phyloP scores from a whole-genome alignment of 352 stramenopile species.

The Phytopythium ostracodes region DNA sequence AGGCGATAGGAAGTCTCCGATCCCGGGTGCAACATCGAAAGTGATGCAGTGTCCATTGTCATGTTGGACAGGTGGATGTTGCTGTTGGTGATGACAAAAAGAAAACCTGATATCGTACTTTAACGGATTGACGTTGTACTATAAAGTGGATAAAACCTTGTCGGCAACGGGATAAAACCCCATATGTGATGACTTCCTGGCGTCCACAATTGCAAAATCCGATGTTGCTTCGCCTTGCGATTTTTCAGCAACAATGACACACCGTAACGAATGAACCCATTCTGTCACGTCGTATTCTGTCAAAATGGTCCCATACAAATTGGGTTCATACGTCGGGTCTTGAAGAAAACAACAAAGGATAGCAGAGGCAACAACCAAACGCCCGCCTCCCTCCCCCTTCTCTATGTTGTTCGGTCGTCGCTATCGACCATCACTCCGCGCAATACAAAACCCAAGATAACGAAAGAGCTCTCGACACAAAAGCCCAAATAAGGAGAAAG shows the following conservation, averaged over 20 bases:
- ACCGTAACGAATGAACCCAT: background rate
- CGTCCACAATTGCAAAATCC: background rate
- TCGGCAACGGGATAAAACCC: background rate
- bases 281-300: background rate
- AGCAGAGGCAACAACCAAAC: background rate
- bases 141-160: background rate
- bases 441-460: background rate
- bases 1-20: no score
- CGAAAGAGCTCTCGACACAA: background rate
- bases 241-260: background rate
- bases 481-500: background rate
- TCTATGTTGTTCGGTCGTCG: background rate
- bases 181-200: background rate
- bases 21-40: no score
- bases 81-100: no score
- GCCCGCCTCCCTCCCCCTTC: background rate
- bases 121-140: background rate
- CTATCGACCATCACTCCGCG: background rate
- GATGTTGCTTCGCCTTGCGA: background rate
- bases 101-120: conserved; percentile 4
- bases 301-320: background rate
- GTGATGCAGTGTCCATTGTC: no score
- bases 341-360: background rate
- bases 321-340: background rate
- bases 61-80: no score